Evolutionary conservation across 2,329 filamentous ascomycete genomes (phyloP), one percentile per base, ranked within the genome.

Genomic region (Bipolaris oryzae): DNA sequence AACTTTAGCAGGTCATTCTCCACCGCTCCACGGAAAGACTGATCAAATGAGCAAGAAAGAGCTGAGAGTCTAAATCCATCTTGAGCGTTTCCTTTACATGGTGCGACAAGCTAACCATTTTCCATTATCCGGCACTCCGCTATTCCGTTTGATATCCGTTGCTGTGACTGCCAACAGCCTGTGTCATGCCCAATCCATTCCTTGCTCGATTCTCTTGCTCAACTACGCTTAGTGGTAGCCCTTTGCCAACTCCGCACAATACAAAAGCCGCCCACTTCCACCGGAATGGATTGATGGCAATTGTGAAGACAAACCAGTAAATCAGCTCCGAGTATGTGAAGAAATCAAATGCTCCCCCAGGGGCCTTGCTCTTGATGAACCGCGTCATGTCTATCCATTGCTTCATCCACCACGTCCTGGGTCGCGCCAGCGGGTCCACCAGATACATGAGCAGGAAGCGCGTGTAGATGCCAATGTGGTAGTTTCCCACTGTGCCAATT

Each of bases 181-280:
- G 75, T 37, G 63, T 68, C 64, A 79, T 74, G 1, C 82, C 81
- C 42, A 84, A 55, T 1, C 81, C 82, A 61, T 86, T 84, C 49
- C 87, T 77, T 6, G 90, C 61, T 57, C 73, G 78, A 64, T 88
- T 84, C 77, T 96, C 91, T 15, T 84, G 78, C 62, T 84, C 79
- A 0, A 94, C 87, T 23, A 95, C 80, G 13, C 78, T 80, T 74
- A 84, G 81, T 0, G 91, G 91, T 44, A 95, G 71, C 18, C 80
- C 80, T 41, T 84, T 81, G 0, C 89, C 90, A 28, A 94, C 73
- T 0, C 92, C 91, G 57, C 89, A 89, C 67, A 96, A 87, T 15
- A 96, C 90, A 71, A 96, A 96, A 0, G 87, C 72, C 0, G 88
- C 90, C 92, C 91, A 96, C 79, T 96, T 96, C 91, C 91, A 96